Conservation (phyloP, 805 yeast species). For the Candida sonorensis region DNA sequence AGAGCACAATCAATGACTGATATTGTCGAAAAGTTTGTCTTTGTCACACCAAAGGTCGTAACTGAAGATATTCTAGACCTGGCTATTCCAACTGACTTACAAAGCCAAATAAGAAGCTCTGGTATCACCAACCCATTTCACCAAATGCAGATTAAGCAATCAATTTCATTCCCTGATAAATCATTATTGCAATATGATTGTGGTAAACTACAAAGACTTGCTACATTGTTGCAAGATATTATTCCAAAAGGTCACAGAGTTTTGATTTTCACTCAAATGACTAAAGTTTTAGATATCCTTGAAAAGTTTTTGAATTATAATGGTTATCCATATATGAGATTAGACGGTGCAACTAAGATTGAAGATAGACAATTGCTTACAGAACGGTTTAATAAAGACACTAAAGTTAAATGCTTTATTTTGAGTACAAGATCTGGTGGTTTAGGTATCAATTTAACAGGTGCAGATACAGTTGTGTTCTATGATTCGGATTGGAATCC, state of each 20-base stretch:
- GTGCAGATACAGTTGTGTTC: constrained; percentile 97
- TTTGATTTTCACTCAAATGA: constrained; percentile 95
- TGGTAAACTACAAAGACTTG: constrained; percentile 88
- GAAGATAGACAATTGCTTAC: constrained; percentile 95
- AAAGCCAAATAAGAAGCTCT: constrained; percentile 23
- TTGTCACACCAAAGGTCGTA: constrained; percentile 83
- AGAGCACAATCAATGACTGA: constrained; percentile 37
- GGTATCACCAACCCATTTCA: constrained; percentile 52
- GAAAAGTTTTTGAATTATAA: constrained; percentile 92
- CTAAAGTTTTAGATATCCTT: constrained; percentile 85
- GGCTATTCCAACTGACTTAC: constrained; percentile 34
- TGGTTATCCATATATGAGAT: constrained; percentile 89
- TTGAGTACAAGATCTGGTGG: constrained; percentile 97
- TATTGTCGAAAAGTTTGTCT: constrained; percentile 67
- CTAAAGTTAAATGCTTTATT: constrained; percentile 82
- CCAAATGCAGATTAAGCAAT: constrained; percentile 73
- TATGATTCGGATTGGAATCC: constrained; percentile 99
- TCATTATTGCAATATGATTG: constrained; percentile 89
- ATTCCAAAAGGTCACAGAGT: constrained; percentile 90
- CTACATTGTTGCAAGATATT: constrained; percentile 65
- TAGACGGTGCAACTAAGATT: constrained; percentile 96
- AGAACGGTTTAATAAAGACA: constrained; percentile 84
- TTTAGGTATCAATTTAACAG: constrained; percentile 92
- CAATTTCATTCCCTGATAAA: constrained; percentile 96
- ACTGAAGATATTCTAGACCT: constrained; percentile 61